Percentiles rank a stretch among this genome's conserved stretches.
phyloP scores from a whole-genome alignment of 2,329 filamentous ascomycete species.

The Byssochlamys sp. region DNA sequence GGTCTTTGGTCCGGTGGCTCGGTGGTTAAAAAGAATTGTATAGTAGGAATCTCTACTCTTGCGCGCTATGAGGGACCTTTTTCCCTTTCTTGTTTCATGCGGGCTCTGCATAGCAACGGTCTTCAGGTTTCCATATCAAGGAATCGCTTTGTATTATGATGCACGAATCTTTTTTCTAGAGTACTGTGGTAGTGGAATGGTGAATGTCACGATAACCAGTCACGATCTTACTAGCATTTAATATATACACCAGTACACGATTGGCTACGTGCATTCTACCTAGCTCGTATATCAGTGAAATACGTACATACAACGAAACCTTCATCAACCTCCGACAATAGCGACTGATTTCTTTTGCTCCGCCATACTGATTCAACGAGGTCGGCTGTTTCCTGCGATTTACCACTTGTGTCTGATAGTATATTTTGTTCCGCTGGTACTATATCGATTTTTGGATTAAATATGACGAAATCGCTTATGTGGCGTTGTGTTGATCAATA shows the following conservation, averaged over 20 bases:
- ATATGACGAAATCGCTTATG: too few species aligned
- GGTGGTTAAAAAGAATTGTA: constrained; percentile 8
- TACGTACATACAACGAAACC: too few species aligned
- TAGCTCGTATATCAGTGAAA: too few species aligned
- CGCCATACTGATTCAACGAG: too few species aligned
- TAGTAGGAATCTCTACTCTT: constrained; percentile 30
- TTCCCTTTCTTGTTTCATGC: constrained; percentile 11
- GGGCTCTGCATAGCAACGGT: constrained; percentile 17
- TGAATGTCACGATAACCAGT: not conserved
- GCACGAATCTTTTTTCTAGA: not conserved
- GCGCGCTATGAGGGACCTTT: constrained; percentile 2
- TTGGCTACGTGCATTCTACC: not conserved
- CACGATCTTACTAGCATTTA: not conserved
- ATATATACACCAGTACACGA: not conserved
- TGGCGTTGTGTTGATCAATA: too few species aligned
- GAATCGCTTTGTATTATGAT: constrained; percentile 9
- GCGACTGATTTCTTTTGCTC: too few species aligned
- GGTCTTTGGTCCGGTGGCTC: constrained; percentile 8
- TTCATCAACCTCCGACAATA: too few species aligned
- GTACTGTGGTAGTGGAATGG: not conserved
- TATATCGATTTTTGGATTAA: too few species aligned
- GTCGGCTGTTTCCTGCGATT: too few species aligned
- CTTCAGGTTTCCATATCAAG: constrained; percentile 18
- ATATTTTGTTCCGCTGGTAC: too few species aligned
- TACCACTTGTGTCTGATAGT: too few species aligned